A percentile compares a stretch with the other conserved stretches of the same genome.
These are phyloP conservation scores for Raffaelea albimanens DNA, from an alignment of 2,329 filamentous ascomycete species.

Conservation along the genomic window DNA sequence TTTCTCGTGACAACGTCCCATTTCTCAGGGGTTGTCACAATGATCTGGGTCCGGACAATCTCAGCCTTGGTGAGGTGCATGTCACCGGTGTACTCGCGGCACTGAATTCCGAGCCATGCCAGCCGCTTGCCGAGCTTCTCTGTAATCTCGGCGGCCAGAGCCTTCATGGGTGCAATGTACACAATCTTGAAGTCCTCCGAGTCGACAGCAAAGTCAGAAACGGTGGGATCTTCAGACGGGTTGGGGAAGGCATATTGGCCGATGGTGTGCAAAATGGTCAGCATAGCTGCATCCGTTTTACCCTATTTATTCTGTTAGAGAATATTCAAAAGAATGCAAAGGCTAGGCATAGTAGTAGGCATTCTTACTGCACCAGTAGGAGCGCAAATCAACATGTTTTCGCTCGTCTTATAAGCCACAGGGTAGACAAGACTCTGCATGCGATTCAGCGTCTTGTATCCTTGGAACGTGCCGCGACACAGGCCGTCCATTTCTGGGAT, in stretches of 20 bases:
- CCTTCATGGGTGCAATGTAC: conserved; percentile 98
- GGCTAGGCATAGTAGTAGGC: neutral
- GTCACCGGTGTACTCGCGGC: conserved; percentile 90
- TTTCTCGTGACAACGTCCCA: conserved; percentile 98
- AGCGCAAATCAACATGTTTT: conserved; percentile 98
- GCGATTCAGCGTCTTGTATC: conserved; percentile 86
- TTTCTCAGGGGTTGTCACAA: conserved; percentile 97
- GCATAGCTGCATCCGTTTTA: conserved; percentile 97
- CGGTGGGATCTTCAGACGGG: conserved; percentile 63
- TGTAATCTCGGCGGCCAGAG: conserved; percentile 89
- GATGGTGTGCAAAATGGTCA: conserved; percentile 86
- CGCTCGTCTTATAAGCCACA: conserved; percentile 88
- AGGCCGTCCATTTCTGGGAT: conserved; percentile 82
- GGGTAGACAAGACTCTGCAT: conserved; percentile 98
- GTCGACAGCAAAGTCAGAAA: conserved; percentile 73
- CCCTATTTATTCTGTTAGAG: conserved; percentile 34
- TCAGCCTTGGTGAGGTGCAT: conserved; percentile 98
- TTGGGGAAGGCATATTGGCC: conserved; percentile 76
- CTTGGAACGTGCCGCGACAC: conserved; percentile 84
- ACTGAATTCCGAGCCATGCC: conserved; percentile 86
- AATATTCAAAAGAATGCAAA: neutral
- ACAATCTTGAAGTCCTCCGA: conserved; percentile 94
- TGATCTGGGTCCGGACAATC: conserved; percentile 92
- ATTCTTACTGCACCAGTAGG: conserved; percentile 74
- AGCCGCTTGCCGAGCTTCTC: conserved; percentile 87